These are phyloP conservation scores for Globisporangium polare DNA, from an alignment of 352 stramenopile species.

Conservation along the genomic window DNA sequence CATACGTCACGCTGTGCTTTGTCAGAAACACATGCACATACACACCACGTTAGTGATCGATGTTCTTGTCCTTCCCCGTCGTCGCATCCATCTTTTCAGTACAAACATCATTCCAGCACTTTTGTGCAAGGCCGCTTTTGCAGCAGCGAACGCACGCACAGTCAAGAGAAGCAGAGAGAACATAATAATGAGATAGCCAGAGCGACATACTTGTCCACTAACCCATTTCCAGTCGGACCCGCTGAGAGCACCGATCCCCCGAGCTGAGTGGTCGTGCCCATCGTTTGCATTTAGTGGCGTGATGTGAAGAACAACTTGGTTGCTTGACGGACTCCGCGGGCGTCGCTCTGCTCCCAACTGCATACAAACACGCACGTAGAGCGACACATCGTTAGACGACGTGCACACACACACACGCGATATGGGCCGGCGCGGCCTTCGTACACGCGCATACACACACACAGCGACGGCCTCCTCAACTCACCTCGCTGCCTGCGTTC, in stretches of 20 bases:
- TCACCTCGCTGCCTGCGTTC: not conserved
- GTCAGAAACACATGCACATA: conserved; percentile 3
- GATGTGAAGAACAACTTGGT: not conserved
- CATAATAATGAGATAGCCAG: not conserved
- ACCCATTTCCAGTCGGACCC: conserved; percentile 58
- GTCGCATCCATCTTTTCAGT: not conserved
- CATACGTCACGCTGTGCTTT: conserved; percentile 49
- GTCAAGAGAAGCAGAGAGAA: not conserved
- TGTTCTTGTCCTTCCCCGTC: not conserved
- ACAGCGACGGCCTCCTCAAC: not conserved
- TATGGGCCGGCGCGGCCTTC: not conserved
- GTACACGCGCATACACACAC: not conserved
- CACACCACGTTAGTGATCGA: not conserved
- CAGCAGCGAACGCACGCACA: not conserved
- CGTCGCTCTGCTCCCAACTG: not conserved
- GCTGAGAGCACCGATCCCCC: conserved; percentile 58
- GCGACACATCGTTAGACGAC: not conserved
- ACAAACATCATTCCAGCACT: not conserved
- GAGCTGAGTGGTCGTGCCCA: conserved; percentile 33
- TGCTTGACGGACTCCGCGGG: not conserved
- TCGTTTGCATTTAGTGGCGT: conserved; percentile 17
- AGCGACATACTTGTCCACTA: conserved; percentile 36
- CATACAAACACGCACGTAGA: not conserved
- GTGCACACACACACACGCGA: not conserved
- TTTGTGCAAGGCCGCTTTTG: not conserved